Conservation (phyloP, 2,329 filamentous ascomycete species). For the Fusarium scirpi region DNA sequence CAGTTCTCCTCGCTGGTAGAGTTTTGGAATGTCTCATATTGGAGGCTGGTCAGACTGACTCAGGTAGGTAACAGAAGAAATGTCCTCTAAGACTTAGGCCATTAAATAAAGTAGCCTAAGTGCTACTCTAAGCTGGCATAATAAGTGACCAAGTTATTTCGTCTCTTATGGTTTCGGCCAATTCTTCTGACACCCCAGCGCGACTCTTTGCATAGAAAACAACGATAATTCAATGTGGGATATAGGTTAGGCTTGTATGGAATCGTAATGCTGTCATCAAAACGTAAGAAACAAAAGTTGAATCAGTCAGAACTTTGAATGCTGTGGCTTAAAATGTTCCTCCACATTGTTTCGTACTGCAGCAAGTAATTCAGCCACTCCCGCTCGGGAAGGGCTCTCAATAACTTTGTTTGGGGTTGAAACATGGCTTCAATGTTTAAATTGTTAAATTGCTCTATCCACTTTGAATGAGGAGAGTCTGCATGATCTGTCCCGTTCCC, state of each 20-base stretch:
- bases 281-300: not conserved
- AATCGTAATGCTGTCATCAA: no score
- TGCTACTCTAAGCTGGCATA: not conserved
- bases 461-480: not conserved
- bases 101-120: not conserved
- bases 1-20: not conserved
- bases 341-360: conserved; percentile 1
- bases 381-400: conserved; percentile 9
- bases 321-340: conserved; percentile 26
- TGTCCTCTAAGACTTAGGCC: not conserved
- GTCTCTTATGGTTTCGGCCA: not conserved
- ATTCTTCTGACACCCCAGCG: no score
- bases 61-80: no score
- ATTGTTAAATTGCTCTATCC: not conserved
- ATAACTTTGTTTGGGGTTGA: conserved; percentile 20
- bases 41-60: not conserved
- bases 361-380: conserved; percentile 27
- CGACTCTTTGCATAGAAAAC: no score
- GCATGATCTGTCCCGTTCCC: not conserved
- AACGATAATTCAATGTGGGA: no score
- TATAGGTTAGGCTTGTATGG: no score
- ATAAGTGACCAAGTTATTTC: not conserved
- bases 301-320: not conserved
- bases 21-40: not conserved
- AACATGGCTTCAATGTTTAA: conserved; percentile 17